Base-by-base conservation (phyloP, 495 filamentous ascomycete species). In the Xylaria intraflava region DNA sequence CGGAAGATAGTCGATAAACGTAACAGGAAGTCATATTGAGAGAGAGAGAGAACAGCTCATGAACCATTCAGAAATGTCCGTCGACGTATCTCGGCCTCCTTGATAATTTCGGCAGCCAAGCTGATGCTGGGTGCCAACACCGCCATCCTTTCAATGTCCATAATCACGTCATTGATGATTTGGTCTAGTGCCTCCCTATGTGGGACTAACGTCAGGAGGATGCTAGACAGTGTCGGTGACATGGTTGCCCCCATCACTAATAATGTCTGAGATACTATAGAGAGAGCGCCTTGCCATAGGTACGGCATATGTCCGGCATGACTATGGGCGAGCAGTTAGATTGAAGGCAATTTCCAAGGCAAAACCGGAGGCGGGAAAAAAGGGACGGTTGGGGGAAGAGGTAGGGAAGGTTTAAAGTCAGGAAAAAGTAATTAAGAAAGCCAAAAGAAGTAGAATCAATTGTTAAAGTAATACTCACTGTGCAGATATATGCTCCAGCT, bases 231-330 rank as follows among this genome's bases (percentile, higher is more conserved):
- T 7, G 82, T 82, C 10, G 82, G 83, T n/a, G 83, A 88, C 83
- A 91, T 87, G 16, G 83, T 90, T 45, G 86, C 87, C 6, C 86
- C 87, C 87, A 90, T 91, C 31, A 91, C 80, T 35, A 92, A 68
- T 27, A 90, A 73, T 2, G 85, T 84, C 69, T 91, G 88, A 7
- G 85, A 88, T 22, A 90, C 85, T 62, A 92, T 86, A 45, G 84
- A 88, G 39, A 91, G 75, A 2, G 87, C 88, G 30, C 88, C 87
- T 71, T 90, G 87, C 86, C 86, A 90, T 14, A 90, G 77, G 69
- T 90, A 90, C n/a, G 87, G 87, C 67, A 92, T 84, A 60, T 90
- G 88, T 51, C 88, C 87, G 60, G 86, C 86, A 60, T 88, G 87
- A 72, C 80, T 84, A 65, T 66, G 70, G 66, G 51, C 56, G 71